These are phyloP conservation scores for Cicer yamashitae DNA, from an alignment of 306 rosid species.

Conservation along the genomic window DNA sequence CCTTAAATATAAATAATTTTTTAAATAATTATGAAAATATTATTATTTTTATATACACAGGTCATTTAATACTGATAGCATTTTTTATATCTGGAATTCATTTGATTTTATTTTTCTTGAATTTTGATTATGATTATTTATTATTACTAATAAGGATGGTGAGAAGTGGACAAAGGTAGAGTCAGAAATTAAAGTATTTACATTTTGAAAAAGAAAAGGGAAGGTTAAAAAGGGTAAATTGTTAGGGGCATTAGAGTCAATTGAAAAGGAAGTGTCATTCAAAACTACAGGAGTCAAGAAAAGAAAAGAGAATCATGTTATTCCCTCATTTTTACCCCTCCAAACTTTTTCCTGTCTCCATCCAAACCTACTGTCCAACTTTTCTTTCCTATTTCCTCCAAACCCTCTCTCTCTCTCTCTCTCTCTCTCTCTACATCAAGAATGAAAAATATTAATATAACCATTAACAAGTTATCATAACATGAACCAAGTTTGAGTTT, in stretches of 20 bases:
- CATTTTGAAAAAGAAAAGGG: constrained; percentile 23
- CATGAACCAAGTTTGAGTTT: constrained; percentile 43
- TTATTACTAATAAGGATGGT: background rate
- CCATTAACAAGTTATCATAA: constrained; percentile 37
- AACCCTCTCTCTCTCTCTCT: constrained; percentile 43
- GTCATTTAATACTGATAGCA: background rate
- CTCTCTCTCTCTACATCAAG: constrained; percentile 25
- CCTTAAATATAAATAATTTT: too few relatives aligned
- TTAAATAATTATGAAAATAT: background rate
- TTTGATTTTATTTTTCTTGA: background rate
- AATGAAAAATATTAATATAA: constrained; percentile 41
- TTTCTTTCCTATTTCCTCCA: constrained; percentile 52
- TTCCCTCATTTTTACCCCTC: constrained; percentile 57
- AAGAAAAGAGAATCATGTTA: constrained; percentile 64
- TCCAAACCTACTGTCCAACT: constrained; percentile 52
- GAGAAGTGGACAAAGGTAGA: constrained; percentile 45
- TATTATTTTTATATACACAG: background rate
- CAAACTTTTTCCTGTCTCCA: constrained; percentile 60
- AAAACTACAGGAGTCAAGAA: constrained; percentile 58
- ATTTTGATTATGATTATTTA: background rate
- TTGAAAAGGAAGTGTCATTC: constrained; percentile 70
- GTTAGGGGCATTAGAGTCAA: constrained; percentile 57
- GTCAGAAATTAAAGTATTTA: constrained; percentile 51
- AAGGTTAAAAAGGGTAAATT: constrained; percentile 29
- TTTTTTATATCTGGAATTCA: background rate